Evolutionary conservation across 768 basidiomycete species (phyloP).

Genomic region (Myochromella boudieri): DNA sequence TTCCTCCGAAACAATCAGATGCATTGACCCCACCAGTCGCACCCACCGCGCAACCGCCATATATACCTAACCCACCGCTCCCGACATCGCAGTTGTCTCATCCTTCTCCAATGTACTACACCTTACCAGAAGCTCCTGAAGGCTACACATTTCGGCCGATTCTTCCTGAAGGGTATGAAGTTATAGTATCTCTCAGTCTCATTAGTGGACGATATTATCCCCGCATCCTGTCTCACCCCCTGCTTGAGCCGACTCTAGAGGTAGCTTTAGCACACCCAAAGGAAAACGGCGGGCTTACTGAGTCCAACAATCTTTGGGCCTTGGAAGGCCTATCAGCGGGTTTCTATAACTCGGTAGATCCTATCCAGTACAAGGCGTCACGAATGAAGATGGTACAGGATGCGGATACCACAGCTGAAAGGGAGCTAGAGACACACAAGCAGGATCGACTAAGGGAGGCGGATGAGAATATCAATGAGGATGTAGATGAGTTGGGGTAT

Average conservation of each 20-base stretch:
- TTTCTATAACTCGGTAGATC: slow-evolving; percentile 68
- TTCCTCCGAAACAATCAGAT: slow-evolving; percentile 29
- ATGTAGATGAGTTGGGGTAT: slow-evolving; percentile 15
- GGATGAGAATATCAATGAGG: slow-evolving; percentile 19
- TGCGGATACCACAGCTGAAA: slow-evolving; percentile 50
- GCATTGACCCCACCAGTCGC: slow-evolving; percentile 3
- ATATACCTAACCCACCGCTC: neutral
- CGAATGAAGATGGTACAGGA: slow-evolving; percentile 62
- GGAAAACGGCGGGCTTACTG: slow-evolving; percentile 36
- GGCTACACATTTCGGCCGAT: slow-evolving; percentile 74
- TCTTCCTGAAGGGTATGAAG: slow-evolving; percentile 58
- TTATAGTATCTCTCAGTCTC: slow-evolving; percentile 64
- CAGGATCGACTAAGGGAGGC: slow-evolving; percentile 28
- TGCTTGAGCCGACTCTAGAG: slow-evolving; percentile 42
- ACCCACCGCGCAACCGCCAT: slow-evolving; percentile 9
- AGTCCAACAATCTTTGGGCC: slow-evolving; percentile 60
- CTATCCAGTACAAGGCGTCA: slow-evolving; percentile 51
- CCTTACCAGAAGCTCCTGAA: slow-evolving; percentile 62
- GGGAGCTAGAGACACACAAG: slow-evolving; percentile 41
- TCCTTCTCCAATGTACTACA: slow-evolving; percentile 22
- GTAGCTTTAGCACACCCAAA: slow-evolving; percentile 33
- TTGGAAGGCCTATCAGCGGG: slow-evolving; percentile 72
- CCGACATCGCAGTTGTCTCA: slow-evolving; percentile 21
- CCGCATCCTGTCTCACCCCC: slow-evolving; percentile 62
- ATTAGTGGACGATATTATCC: slow-evolving; percentile 85